A percentile compares a stretch with the other conserved stretches of the same genome.
These are phyloP conservation scores for Aureobasidium sp. DNA, from an alignment of 2,329 filamentous ascomycete species.

Conservation along the genomic window DNA sequence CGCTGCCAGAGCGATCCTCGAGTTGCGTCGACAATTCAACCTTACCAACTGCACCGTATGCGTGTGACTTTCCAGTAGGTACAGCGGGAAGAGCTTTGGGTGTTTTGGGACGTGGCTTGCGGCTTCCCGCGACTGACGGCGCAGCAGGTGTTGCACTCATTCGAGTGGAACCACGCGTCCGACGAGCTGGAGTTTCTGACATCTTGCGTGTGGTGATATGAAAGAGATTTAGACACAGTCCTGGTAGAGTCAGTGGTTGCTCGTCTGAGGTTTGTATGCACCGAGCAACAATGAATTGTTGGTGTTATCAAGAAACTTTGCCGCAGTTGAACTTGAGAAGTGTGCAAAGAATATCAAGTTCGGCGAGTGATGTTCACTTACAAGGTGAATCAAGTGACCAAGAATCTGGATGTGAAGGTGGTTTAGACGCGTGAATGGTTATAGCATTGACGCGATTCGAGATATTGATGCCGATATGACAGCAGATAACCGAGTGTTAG, in stretches of 20 bases:
- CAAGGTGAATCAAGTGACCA: background rate
- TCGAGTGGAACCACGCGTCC: conserved; percentile 21
- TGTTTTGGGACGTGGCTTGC: background rate
- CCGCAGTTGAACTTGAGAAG: background rate
- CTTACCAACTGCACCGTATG: conserved; percentile 29
- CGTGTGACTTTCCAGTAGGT: conserved; percentile 21
- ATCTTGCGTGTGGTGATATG: background rate
- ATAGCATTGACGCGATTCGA: background rate
- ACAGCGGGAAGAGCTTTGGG: conserved; percentile 18
- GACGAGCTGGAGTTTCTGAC: conserved; percentile 19
- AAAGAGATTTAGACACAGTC: background rate
- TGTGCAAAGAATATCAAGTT: background rate
- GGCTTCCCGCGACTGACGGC: conserved; percentile 8
- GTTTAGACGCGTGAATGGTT: background rate
- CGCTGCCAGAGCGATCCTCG: conserved; percentile 7
- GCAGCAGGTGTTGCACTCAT: conserved; percentile 17
- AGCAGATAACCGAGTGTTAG: background rate
- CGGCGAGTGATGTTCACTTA: background rate
- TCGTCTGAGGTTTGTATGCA: background rate
- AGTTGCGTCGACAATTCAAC: conserved; percentile 24
- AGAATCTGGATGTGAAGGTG: background rate
- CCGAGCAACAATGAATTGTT: background rate
- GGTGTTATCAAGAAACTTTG: background rate
- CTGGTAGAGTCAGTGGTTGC: background rate
- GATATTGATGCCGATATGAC: background rate